Percentiles rank a stretch among this genome's conserved stretches.
These are phyloP conservation scores for Pholiota adiposa DNA, from an alignment of 1,284 basidiomycete genomes.

Conservation along the genomic window DNA sequence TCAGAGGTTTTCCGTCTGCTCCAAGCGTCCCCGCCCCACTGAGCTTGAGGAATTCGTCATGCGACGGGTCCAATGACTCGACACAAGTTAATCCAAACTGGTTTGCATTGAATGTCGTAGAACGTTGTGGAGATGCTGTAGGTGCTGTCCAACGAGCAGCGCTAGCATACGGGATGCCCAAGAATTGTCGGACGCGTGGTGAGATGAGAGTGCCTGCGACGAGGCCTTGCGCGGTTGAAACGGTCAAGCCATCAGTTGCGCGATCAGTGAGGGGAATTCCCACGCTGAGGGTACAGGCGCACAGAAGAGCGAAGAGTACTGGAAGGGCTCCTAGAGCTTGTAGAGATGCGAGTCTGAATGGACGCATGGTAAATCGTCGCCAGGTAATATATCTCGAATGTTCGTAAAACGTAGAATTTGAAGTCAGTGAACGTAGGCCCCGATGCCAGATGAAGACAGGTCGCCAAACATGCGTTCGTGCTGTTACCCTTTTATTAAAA, in stretches of 20 bases:
- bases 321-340: not conserved
- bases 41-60: conserved; percentile 29
- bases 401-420: too few species aligned
- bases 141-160: conserved; percentile 37
- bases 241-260: conserved; percentile 23
- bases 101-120: conserved; percentile 28
- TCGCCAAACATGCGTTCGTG: not conserved
- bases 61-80: conserved; percentile 26
- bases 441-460: not conserved
- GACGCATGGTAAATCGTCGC: not conserved
- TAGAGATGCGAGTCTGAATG: not conserved
- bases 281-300: not conserved
- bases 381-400: too few species aligned
- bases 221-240: conserved; percentile 33
- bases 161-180: conserved; percentile 39
- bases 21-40: conserved; percentile 18
- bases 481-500: not conserved
- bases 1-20: conserved; percentile 22
- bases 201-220: conserved; percentile 31
- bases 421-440: too few species aligned
- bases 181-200: conserved; percentile 35
- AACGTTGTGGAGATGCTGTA: conserved; percentile 23
- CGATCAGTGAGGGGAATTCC: conserved; percentile 1
- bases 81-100: conserved; percentile 34
- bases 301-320: not conserved